These are phyloP conservation scores for Eucalyptus erythrocorys DNA, from an alignment of 345 rosid genomes.

Conservation along the genomic window DNA sequence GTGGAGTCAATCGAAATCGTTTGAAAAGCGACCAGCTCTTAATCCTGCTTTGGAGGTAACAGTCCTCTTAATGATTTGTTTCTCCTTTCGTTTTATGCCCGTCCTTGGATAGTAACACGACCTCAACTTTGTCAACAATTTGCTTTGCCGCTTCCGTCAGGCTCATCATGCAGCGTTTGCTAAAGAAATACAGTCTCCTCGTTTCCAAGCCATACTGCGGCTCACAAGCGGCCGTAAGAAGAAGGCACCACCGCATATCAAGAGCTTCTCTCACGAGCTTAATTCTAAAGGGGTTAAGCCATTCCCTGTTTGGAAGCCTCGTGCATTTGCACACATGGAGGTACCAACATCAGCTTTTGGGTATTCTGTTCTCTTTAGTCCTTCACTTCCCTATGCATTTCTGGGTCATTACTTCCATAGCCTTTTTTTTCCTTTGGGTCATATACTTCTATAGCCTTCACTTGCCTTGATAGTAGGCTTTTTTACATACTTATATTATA, in stretches of 20 bases:
- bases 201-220: slow-evolving; percentile 76
- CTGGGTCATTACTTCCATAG: background rate
- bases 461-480: background rate
- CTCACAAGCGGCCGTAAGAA: slow-evolving; percentile 80
- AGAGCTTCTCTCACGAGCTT: slow-evolving; percentile 97
- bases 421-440: background rate
- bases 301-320: slow-evolving; percentile 82
- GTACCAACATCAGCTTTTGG: slow-evolving; percentile 7
- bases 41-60: slow-evolving; percentile 65
- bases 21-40: slow-evolving; percentile 21
- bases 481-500: background rate
- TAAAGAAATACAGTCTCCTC: slow-evolving; percentile 77
- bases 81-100: background rate
- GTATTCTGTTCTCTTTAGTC: background rate
- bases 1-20: slow-evolving; percentile 65
- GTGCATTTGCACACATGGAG: slow-evolving; percentile 90
- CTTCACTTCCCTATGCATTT: background rate
- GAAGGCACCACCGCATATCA: slow-evolving; percentile 66
- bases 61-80: background rate
- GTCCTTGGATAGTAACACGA: background rate
- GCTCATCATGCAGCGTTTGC: slow-evolving; percentile 50
- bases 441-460: background rate
- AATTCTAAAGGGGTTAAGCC: slow-evolving; percentile 95
- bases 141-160: slow-evolving; percentile 13
- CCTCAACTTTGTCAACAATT: background rate